Percentiles rank a stretch among this genome's conserved stretches.
phyloP scores from a whole-genome alignment of 805 yeast species.

The Saturnispora hagleri region DNA sequence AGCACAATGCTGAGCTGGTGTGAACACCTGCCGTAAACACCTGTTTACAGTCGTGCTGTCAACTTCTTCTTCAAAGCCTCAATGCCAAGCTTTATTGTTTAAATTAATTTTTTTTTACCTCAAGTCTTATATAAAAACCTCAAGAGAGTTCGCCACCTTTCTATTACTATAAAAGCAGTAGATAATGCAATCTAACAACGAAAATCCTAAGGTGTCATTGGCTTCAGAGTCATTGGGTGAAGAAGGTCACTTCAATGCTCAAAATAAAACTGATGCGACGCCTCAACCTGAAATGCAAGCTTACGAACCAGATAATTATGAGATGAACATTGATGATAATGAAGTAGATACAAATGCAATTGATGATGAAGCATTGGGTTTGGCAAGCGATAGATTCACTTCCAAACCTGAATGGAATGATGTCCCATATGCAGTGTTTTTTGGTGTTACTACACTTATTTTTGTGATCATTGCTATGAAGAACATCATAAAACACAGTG shows the following conservation, averaged over 20 bases:
- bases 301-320: slow-evolving; percentile 4
- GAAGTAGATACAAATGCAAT: slow-evolving; percentile 1
- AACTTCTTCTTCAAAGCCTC: background rate
- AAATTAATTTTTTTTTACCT: background rate
- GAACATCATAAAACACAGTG: slow-evolving; percentile 6
- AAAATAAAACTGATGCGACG: background rate
- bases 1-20: background rate
- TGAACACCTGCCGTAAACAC: background rate
- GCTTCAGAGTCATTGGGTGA: background rate
- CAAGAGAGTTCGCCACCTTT: background rate
- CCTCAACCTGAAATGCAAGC: slow-evolving; percentile 4
- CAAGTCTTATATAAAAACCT: background rate
- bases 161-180: background rate
- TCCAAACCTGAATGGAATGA: slow-evolving; percentile 59
- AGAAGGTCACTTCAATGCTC: background rate
- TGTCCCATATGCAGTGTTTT: slow-evolving; percentile 49
- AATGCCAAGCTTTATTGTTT: background rate
- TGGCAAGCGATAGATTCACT: slow-evolving; percentile 52
- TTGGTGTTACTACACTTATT: background rate
- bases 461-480: slow-evolving; percentile 7
- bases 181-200: background rate
- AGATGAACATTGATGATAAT: background rate
- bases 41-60: background rate
- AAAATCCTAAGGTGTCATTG: background rate
- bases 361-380: slow-evolving; percentile 3